These are phyloP conservation scores for Monosporascus sp. DNA, from an alignment of 2,329 filamentous ascomycete species.

Conservation along the genomic window DNA sequence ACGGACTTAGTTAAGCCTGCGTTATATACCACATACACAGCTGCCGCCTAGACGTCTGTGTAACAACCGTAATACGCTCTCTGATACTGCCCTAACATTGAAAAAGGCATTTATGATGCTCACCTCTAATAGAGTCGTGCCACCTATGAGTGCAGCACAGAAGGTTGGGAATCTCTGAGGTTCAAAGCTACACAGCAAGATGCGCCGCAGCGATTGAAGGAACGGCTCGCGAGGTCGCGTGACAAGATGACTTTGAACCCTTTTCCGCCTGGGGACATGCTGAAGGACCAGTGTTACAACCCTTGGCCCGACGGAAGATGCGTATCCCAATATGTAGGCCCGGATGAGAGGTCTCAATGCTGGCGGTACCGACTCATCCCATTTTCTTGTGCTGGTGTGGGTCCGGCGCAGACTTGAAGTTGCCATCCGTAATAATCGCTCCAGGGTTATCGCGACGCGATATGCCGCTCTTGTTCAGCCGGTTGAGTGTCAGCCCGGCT, in stretches of 20 bases:
- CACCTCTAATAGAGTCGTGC: constrained; percentile 57
- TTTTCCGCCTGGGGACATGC: constrained; percentile 36
- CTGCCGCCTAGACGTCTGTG: too few relatives aligned
- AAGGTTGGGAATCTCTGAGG: constrained; percentile 56
- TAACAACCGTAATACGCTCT: too few relatives aligned
- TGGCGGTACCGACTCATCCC: constrained; percentile 38
- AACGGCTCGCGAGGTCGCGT: constrained; percentile 22
- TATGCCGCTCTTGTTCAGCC: neutral
- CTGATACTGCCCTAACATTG: neutral
- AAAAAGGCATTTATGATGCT: constrained; percentile 11
- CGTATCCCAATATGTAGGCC: constrained; percentile 57
- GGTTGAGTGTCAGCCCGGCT: constrained; percentile 7
- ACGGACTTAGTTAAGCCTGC: neutral
- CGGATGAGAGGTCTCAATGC: constrained; percentile 50
- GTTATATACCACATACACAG: too few relatives aligned
- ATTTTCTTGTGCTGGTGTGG: constrained; percentile 14
- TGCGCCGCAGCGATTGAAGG: constrained; percentile 29
- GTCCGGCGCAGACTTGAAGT: constrained; percentile 13
- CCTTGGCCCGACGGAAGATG: constrained; percentile 52
- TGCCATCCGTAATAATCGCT: constrained; percentile 16
- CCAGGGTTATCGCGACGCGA: too few relatives aligned
- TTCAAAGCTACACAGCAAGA: constrained; percentile 48
- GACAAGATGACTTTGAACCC: constrained; percentile 19
- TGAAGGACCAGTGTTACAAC: constrained; percentile 50
- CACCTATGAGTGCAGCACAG: constrained; percentile 55